Conservation (phyloP, 208 protist species). For the Trypanosoma theileri region DNA sequence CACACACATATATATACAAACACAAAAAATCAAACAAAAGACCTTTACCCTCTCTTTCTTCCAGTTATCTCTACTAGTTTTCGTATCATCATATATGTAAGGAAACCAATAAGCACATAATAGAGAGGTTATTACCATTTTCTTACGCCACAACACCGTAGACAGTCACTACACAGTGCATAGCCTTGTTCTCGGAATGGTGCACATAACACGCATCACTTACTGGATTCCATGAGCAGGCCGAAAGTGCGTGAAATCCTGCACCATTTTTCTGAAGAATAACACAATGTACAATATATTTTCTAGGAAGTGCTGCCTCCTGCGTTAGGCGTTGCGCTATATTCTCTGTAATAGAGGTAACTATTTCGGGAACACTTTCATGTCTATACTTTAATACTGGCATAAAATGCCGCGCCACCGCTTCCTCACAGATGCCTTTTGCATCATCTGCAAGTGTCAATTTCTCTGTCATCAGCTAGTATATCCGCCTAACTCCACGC, state of each 20-base stretch:
- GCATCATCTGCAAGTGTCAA: constrained; percentile 85
- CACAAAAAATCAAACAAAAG: constrained; percentile 11
- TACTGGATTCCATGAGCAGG: constrained; percentile 87
- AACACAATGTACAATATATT: constrained; percentile 86
- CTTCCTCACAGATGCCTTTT: constrained; percentile 71
- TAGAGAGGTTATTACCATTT: not conserved
- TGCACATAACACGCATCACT: constrained; percentile 87
- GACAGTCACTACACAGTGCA: constrained; percentile 84
- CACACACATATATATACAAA: not conserved
- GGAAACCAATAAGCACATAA: constrained; percentile 17
- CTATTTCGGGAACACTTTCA: constrained; percentile 55
- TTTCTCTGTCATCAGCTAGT: constrained; percentile 41
- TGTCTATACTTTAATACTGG: constrained; percentile 72
- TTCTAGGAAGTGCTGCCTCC: constrained; percentile 86
- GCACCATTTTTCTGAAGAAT: constrained; percentile 91
- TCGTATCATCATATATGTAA: not conserved
- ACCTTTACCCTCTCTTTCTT: not conserved
- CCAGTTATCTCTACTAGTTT: not conserved
- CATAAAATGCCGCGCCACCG: constrained; percentile 59
- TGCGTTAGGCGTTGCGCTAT: constrained; percentile 78
- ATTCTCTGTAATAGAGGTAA: constrained; percentile 67
- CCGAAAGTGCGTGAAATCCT: constrained; percentile 78
- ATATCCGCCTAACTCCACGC: not conserved
- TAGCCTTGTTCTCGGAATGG: constrained; percentile 76
- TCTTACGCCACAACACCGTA: constrained; percentile 62